Conservation (phyloP, 2,329 filamentous ascomycete genomes). For the Nectriaceae sp. region DNA sequence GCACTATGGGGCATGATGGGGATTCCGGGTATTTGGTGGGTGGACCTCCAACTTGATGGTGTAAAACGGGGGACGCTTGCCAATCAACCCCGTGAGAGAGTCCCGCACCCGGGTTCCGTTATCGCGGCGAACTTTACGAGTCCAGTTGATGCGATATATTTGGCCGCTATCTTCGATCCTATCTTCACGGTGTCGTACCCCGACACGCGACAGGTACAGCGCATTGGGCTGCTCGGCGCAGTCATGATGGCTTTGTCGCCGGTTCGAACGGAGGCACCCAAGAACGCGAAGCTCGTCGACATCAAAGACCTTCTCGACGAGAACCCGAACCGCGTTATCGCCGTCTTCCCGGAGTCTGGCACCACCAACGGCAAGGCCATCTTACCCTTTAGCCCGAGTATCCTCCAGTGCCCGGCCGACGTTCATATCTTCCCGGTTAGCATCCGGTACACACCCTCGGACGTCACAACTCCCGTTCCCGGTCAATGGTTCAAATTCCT, state of each 20-base stretch:
- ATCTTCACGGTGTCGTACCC: slow-evolving; percentile 90
- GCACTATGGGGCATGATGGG: slow-evolving; percentile 85
- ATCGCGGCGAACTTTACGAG: slow-evolving; percentile 92
- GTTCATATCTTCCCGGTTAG: slow-evolving; percentile 88
- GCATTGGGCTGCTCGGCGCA: slow-evolving; percentile 74
- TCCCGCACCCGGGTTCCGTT: slow-evolving; percentile 78
- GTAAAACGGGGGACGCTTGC: slow-evolving; percentile 88
- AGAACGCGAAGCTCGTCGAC: slow-evolving; percentile 55
- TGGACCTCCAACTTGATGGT: slow-evolving; percentile 96
- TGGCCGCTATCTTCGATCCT: slow-evolving; percentile 94
- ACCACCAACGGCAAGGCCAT: slow-evolving; percentile 94
- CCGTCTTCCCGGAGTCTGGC: slow-evolving; percentile 90
- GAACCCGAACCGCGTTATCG: slow-evolving; percentile 76
- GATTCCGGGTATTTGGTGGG: slow-evolving; percentile 95
- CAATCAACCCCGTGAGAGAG: slow-evolving; percentile 69
- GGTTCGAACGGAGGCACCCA: slow-evolving; percentile 50
- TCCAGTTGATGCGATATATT: slow-evolving; percentile 89
- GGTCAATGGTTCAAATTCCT: slow-evolving; percentile 72
- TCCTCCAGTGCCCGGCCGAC: slow-evolving; percentile 66
- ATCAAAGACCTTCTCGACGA: slow-evolving; percentile 63
- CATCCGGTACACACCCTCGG: slow-evolving; percentile 82
- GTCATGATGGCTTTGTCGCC: slow-evolving; percentile 71
- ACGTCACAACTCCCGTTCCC: slow-evolving; percentile 89
- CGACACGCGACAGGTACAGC: slow-evolving; percentile 69
- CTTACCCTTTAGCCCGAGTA: slow-evolving; percentile 76